These are phyloP conservation scores for Xanthoconium purpureum DNA, from an alignment of 768 basidiomycete genomes.

Conservation along the genomic window DNA sequence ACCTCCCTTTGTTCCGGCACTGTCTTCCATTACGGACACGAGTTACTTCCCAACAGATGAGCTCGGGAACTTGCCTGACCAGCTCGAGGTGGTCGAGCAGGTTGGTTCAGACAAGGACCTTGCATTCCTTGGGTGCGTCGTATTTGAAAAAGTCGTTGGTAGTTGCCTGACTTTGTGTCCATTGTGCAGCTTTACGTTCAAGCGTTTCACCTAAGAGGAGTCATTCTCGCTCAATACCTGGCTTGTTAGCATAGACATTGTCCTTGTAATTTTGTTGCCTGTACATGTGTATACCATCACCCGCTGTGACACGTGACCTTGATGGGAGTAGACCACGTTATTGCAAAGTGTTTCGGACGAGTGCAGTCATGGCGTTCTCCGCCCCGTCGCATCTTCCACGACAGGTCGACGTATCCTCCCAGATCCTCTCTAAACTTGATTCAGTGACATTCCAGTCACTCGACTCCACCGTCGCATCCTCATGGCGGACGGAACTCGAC, in stretches of 20 bases:
- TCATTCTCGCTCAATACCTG: constrained; percentile 21
- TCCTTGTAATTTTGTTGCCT: constrained; percentile 27
- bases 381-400: constrained; percentile 63
- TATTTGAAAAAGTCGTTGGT: not conserved
- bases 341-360: not conserved
- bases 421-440: constrained; percentile 68
- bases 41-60: constrained; percentile 97
- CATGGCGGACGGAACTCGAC: constrained; percentile 74
- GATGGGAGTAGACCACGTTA: not conserved
- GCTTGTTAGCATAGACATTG: constrained; percentile 28
- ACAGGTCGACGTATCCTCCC: constrained; percentile 67
- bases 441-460: constrained; percentile 55
- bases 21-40: constrained; percentile 90
- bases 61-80: constrained; percentile 64
- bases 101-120: constrained; percentile 66
- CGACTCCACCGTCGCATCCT: constrained; percentile 56
- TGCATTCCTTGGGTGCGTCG: constrained; percentile 59
- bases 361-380: constrained; percentile 63
- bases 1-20: constrained; percentile 91
- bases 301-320: constrained; percentile 17
- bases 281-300: constrained; percentile 18
- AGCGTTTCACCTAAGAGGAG: constrained; percentile 51
- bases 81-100: constrained; percentile 57
- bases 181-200: constrained; percentile 73
- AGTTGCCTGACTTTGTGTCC: not conserved